Conservation (phyloP, 345 rosid genomes). For the Tarenaya hassleriana region DNA sequence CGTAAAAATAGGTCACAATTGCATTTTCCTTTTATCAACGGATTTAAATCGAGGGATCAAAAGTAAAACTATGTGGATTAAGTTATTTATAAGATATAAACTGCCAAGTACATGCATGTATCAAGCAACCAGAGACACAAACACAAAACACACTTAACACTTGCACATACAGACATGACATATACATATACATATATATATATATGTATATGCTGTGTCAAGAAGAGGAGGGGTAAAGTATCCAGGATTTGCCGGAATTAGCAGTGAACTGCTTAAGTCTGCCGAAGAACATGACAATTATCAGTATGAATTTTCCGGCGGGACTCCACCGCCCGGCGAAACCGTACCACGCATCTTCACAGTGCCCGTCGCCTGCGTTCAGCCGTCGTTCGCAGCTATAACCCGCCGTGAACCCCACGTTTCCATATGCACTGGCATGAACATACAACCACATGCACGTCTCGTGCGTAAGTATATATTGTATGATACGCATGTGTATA, state of each 20-base stretch:
- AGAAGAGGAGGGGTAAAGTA: slow-evolving; percentile 22
- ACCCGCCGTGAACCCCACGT: slow-evolving; percentile 57
- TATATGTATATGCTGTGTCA: slow-evolving; percentile 8
- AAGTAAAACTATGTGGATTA: too few relatives aligned
- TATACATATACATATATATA: too few relatives aligned
- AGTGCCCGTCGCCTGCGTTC: slow-evolving; percentile 10
- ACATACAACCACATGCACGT: neutral
- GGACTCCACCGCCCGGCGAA: slow-evolving; percentile 55
- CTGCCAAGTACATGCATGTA: too few relatives aligned
- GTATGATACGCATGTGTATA: too few relatives aligned
- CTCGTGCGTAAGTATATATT: neutral
- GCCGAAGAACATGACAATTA: slow-evolving; percentile 53
- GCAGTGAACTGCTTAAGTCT: slow-evolving; percentile 41
- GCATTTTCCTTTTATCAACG: too few relatives aligned
- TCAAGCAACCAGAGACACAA: too few relatives aligned
- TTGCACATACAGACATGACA: too few relatives aligned
- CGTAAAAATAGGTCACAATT: too few relatives aligned
- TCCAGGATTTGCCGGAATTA: slow-evolving; percentile 47
- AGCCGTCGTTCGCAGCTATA: slow-evolving; percentile 47
- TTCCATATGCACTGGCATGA: slow-evolving; percentile 54
- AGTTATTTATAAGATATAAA: too few relatives aligned
- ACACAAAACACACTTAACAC: too few relatives aligned
- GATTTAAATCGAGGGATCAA: too few relatives aligned
- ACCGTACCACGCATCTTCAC: slow-evolving; percentile 39
- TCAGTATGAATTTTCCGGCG: slow-evolving; percentile 38